Percentiles rank a stretch among this genome's conserved stretches.
phyloP scores from a whole-genome alignment of 306 rosid species.

The Coriaria nepalensis region DNA sequence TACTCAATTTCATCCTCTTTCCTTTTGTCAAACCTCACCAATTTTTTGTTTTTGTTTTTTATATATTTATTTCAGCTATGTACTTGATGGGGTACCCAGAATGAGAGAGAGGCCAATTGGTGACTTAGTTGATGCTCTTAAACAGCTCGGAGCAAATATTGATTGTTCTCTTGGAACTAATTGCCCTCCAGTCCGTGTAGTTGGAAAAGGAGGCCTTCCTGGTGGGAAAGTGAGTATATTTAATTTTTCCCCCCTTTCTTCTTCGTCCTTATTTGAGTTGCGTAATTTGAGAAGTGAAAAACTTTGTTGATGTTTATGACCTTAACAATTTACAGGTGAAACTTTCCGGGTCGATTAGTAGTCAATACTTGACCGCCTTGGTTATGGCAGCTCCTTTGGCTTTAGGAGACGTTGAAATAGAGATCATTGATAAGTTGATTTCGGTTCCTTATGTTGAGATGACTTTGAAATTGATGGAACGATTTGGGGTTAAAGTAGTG shows the following conservation, averaged over 20 bases:
- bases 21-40: no score
- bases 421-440: slow-evolving; percentile 83
- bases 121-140: slow-evolving; percentile 84
- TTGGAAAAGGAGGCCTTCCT: slow-evolving; percentile 96
- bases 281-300: no score
- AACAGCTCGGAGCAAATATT: slow-evolving; percentile 92
- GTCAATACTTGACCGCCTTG: slow-evolving; percentile 93
- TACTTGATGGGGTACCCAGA: slow-evolving; percentile 97
- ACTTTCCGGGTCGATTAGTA: slow-evolving; percentile 94
- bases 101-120: slow-evolving; percentile 99
- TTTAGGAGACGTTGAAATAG: slow-evolving; percentile 81
- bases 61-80: slow-evolving; percentile 40
- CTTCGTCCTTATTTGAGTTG: not conserved
- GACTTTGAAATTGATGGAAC: slow-evolving; percentile 97
- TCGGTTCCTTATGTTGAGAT: slow-evolving; percentile 94
- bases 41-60: no score
- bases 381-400: slow-evolving; percentile 99
- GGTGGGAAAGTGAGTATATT: slow-evolving; percentile 74
- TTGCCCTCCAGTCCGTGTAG: slow-evolving; percentile 88
- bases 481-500: slow-evolving; percentile 75
- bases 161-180: slow-evolving; percentile 91
- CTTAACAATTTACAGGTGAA: slow-evolving; percentile 50
- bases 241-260: not conserved
- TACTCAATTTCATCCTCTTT: slow-evolving; percentile 6
- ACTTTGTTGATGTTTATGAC: slow-evolving; percentile 9